Base-by-base conservation (phyloP, 768 basidiomycete genomes). In the Pilatotrama ljubarskyi region DNA sequence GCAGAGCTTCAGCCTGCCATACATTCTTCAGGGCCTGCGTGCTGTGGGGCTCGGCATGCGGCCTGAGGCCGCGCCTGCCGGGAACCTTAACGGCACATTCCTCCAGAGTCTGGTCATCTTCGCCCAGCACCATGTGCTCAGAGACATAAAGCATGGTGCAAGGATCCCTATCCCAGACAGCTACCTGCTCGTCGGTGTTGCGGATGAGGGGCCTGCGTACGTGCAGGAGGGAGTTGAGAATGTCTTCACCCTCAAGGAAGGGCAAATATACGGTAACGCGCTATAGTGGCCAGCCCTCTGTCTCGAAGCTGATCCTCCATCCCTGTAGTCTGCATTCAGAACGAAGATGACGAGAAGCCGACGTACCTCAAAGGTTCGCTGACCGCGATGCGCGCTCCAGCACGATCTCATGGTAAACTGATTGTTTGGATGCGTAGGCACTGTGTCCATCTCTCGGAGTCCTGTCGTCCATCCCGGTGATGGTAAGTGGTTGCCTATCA, bases 391-490 rank as follows among this genome's bases (percentile, higher is more conserved):
- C 7, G 4, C 10, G 6, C n/a, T 43, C 25, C 3, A 17, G 5
- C 17, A 44, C 42, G 1, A 5, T 10, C 25, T 26, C 4, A 42
- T 18, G 35, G 32, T 15, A 24, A 7, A 32, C 26, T 52, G 24
- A 55, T 18, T 20, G 15, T 25, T 8, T 9, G 18, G n/a, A 2
- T 20, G n/a, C 26, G 5, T 41, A 69, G 68, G 65, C 4, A 17
- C 40, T 8, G 66, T 68, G 6, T 48, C 61, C 37, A 84, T 92
- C 48, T 87, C 84, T 6, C 77, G 90, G 56, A 91, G 85, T 69
- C 91, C 91, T 5, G 84, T 88, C 6, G 81, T 83, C 18, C 90
- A 92, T 69, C 84, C 87, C 5, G 91, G 91, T 14, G 91, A 91
- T 68, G 84, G 90, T 84, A 65, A 56, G 73, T 61, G 18, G 40